These are phyloP conservation scores for Fusarium beomiforme DNA, from an alignment of 2,329 filamentous ascomycete species.

Conservation along the genomic window DNA sequence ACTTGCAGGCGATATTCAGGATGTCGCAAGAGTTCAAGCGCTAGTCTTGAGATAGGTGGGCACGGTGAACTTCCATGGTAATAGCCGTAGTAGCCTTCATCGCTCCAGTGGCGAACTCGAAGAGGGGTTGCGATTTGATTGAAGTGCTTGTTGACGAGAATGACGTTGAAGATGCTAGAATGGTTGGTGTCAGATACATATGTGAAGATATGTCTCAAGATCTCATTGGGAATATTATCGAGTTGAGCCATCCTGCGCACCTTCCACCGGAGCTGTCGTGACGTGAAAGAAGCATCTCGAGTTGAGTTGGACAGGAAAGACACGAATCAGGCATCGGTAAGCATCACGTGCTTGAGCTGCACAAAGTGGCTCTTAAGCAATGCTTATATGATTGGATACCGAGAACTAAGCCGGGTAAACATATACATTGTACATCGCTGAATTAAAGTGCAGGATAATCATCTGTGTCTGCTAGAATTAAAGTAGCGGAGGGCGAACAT, in stretches of 20 bases:
- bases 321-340: background rate
- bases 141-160: background rate
- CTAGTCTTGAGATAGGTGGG: background rate
- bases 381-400: too few relatives aligned
- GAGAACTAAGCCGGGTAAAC: too few relatives aligned
- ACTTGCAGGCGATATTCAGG: background rate
- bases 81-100: background rate
- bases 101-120: background rate
- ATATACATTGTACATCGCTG: accelerated
- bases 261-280: background rate
- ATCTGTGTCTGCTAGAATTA: too few relatives aligned
- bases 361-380: accelerated
- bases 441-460: too few relatives aligned
- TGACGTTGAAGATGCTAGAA: background rate
- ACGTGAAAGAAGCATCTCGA: background rate
- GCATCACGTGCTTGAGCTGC: background rate
- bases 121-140: background rate
- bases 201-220: background rate
- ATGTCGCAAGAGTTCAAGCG: background rate
- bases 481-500: too few relatives aligned
- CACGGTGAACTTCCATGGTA: background rate
- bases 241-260: background rate
- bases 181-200: background rate
- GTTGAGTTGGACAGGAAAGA: background rate
- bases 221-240: background rate